These are phyloP conservation scores for Naegleria lovaniensis DNA, from an alignment of 208 protist species.

Conservation along the genomic window DNA sequence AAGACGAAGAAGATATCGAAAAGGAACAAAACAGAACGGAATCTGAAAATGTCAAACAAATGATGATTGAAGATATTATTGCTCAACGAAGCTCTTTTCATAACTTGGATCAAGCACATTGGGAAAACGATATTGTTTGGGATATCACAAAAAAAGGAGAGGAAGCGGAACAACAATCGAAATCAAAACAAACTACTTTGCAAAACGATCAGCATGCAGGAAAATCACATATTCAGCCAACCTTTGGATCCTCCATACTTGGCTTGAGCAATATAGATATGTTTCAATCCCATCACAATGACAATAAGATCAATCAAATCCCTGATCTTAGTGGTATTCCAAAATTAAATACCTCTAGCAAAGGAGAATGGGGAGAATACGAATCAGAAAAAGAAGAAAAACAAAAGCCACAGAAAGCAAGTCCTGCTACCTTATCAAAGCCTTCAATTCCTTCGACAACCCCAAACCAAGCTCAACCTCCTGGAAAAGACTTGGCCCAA, in stretches of 20 bases:
- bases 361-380: not conserved
- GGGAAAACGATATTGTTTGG: conserved; percentile 1
- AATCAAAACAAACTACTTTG: not conserved
- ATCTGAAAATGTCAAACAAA: not conserved
- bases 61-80: not conserved
- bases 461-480: not conserved
- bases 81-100: not conserved
- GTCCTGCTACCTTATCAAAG: not conserved
- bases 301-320: not conserved
- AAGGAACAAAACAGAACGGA: not conserved
- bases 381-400: not conserved
- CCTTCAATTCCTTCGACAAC: not conserved
- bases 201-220: not conserved
- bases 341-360: not conserved
- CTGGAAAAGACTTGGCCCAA: not conserved
- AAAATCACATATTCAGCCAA: not conserved
- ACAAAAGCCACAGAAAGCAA: not conserved
- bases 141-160: not conserved
- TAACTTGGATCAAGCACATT: not conserved
- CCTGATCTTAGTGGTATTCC: conserved; percentile 7
- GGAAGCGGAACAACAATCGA: not conserved
- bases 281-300: not conserved
- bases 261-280: not conserved
- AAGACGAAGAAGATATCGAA: not conserved
- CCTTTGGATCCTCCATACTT: not conserved